Conservation (phyloP, 1,139 yeast species). For the Magnusiomyces clavatus region DNA sequence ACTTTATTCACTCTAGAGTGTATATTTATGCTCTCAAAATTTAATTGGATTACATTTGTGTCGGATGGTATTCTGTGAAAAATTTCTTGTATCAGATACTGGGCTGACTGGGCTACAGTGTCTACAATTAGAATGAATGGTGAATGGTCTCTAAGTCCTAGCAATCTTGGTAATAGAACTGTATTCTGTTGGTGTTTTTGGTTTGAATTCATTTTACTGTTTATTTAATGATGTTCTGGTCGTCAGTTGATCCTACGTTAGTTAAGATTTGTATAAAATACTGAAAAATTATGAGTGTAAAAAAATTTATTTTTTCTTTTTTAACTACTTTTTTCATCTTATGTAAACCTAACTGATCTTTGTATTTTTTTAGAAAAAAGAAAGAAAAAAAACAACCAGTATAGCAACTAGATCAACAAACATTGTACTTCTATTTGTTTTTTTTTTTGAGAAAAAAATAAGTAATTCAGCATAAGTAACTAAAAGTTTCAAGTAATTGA, state of each 20-base stretch:
- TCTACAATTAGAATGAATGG: slow-evolving; percentile 68
- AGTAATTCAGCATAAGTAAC: background rate
- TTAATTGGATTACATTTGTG: slow-evolving; percentile 40
- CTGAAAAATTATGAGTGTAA: background rate
- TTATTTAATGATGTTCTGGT: too few relatives aligned
- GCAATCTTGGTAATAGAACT: slow-evolving; percentile 39
- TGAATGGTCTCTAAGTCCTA: slow-evolving; percentile 61
- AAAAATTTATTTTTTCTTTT: background rate
- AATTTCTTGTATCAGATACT: slow-evolving; percentile 50
- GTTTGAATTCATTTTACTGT: background rate
- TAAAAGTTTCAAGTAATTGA: background rate
- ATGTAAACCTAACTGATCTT: too few relatives aligned
- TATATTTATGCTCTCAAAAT: slow-evolving; percentile 49
- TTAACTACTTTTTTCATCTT: background rate
- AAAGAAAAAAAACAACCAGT: too few relatives aligned
- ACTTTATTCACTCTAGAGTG: slow-evolving; percentile 47
- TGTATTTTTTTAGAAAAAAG: too few relatives aligned
- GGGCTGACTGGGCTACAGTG: slow-evolving; percentile 60
- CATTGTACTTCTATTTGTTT: too few relatives aligned
- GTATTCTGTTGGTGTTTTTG: slow-evolving; percentile 27
- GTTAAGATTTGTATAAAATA: too few relatives aligned
- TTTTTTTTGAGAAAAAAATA: background rate
- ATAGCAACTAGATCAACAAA: too few relatives aligned
- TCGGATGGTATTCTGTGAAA: slow-evolving; percentile 33
- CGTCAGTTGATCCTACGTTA: too few relatives aligned